These are phyloP conservation scores for Verticillium dahliae DNA, from an alignment of 2,329 filamentous ascomycete species.

Conservation along the genomic window DNA sequence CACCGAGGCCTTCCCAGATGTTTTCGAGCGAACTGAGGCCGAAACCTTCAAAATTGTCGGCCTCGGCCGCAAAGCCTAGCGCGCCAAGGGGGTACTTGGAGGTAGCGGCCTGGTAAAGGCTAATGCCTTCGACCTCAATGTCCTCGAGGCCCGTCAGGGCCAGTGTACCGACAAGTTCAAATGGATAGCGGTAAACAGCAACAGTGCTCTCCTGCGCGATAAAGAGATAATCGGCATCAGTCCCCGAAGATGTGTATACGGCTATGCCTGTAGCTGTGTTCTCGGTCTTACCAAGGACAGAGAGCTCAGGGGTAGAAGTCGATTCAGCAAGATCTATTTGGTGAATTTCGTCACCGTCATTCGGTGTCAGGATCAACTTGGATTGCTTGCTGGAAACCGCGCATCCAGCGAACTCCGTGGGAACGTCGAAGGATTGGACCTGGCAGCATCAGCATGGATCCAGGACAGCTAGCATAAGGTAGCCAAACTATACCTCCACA, in stretches of 20 bases:
- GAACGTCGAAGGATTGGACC: slow-evolving; percentile 34
- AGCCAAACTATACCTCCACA: slow-evolving; percentile 21
- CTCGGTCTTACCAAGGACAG: slow-evolving; percentile 24
- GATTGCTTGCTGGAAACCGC: slow-evolving; percentile 27
- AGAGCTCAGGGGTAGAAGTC: slow-evolving; percentile 26
- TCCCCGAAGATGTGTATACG: slow-evolving; percentile 25
- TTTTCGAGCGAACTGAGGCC: slow-evolving; percentile 29
- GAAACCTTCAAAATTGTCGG: slow-evolving; percentile 29
- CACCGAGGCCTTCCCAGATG: slow-evolving; percentile 21
- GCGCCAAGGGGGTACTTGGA: slow-evolving; percentile 28
- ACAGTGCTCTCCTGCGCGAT: slow-evolving; percentile 30
- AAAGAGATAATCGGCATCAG: slow-evolving; percentile 29
- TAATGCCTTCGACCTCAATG: slow-evolving; percentile 34
- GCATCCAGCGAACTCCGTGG: slow-evolving; percentile 35
- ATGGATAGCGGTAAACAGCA: slow-evolving; percentile 28
- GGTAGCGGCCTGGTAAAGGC: slow-evolving; percentile 29
- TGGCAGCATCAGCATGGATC: slow-evolving; percentile 3
- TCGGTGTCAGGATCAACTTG: slow-evolving; percentile 30
- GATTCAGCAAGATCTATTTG: slow-evolving; percentile 31
- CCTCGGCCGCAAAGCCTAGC: slow-evolving; percentile 33
- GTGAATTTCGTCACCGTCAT: slow-evolving; percentile 30
- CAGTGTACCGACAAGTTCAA: slow-evolving; percentile 27
- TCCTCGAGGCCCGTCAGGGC: slow-evolving; percentile 29
- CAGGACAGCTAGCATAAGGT: too few relatives aligned
- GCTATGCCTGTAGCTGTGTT: slow-evolving; percentile 34